Percentiles rank a stretch among this genome's conserved stretches.
Conservation (phyloP, 169 alveolate genomes). For the Eimeria brunetti region DNA sequence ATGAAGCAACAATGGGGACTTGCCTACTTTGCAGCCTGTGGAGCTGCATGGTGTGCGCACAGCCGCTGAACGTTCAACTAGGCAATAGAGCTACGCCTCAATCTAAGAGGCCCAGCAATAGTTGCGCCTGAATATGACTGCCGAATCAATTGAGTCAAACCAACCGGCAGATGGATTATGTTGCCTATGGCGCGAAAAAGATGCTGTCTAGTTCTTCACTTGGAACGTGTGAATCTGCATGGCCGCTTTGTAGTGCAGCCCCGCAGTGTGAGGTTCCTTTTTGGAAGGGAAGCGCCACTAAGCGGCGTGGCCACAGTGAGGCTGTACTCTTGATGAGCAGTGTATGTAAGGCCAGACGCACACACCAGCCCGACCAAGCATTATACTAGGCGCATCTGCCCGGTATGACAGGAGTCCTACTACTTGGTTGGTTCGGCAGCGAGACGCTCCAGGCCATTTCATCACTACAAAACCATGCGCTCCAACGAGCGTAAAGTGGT, state of each 20-base stretch:
- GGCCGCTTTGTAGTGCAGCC: neutral
- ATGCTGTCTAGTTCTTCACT: neutral
- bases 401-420: neutral
- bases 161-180: neutral
- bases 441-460: neutral
- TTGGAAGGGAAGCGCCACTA: neutral
- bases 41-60: neutral
- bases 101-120: too few species aligned
- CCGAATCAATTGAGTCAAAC: neutral
- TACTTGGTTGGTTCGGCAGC: neutral
- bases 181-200: slow-evolving; percentile 17
- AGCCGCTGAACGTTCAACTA: neutral
- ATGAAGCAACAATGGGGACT: neutral
- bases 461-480: slow-evolving; percentile 5
- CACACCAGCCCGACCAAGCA: slow-evolving; percentile 6
- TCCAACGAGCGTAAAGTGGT: neutral
- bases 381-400: neutral
- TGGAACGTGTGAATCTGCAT: neutral
- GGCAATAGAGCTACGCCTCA: neutral
- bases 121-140: neutral
- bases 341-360: neutral
- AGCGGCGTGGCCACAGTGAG: neutral
- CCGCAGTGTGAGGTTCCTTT: neutral
- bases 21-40: neutral
- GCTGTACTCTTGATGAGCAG: neutral